phyloP scores from a whole-genome alignment of 2,329 filamentous ascomycete species.

The Endoconidiophora polonica region DNA sequence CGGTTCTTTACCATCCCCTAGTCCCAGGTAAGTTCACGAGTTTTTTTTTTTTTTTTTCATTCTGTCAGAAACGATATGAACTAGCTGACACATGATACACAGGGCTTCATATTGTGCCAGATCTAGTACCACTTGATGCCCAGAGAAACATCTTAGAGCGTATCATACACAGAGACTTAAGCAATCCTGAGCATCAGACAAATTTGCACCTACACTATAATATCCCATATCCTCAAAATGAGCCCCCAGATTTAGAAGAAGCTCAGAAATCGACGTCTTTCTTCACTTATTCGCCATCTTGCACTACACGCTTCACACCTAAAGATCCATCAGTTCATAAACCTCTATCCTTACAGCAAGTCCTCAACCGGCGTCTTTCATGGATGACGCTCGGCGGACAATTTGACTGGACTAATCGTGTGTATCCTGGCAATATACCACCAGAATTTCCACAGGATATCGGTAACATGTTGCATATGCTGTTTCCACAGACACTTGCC shows the following conservation, averaged over 20 bases:
- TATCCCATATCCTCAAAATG: conserved; percentile 36
- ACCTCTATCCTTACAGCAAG: conserved; percentile 48
- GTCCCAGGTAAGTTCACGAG: conserved; percentile 43
- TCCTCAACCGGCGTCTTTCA: conserved; percentile 65
- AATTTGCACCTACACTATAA: conserved; percentile 79
- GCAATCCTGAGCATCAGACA: conserved; percentile 58
- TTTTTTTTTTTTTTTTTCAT: background rate
- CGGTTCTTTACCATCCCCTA: conserved; percentile 46
- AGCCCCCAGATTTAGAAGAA: conserved; percentile 1
- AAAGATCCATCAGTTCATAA: conserved; percentile 61
- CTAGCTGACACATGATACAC: conserved; percentile 3
- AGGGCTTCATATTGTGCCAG: conserved; percentile 69
- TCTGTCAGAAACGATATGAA: background rate
- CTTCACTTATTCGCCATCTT: conserved; percentile 33
- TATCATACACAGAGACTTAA: conserved; percentile 62
- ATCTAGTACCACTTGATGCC: conserved; percentile 49
- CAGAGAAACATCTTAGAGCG: conserved; percentile 56
- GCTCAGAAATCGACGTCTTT: conserved; percentile 27
- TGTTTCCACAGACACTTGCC: conserved; percentile 63
- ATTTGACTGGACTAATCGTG: conserved; percentile 85
- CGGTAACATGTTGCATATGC: conserved; percentile 42
- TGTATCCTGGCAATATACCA: conserved; percentile 53
- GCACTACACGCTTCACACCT: conserved; percentile 42
- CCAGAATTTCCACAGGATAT: conserved; percentile 63
- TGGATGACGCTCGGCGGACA: conserved; percentile 93